Conservation (phyloP, 495 filamentous ascomycete species). For the Peziza echinospora region DNA sequence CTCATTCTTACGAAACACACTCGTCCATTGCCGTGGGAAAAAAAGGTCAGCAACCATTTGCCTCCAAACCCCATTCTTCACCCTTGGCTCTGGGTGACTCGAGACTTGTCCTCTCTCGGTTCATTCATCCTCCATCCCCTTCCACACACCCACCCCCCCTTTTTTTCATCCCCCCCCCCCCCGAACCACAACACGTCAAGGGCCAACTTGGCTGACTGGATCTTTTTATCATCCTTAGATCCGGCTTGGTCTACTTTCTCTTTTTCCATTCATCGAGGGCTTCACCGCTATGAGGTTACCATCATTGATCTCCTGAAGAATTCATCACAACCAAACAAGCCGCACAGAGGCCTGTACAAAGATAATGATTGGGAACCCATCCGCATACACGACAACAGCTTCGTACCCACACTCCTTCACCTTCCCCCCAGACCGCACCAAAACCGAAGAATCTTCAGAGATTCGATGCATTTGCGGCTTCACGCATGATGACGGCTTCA, state of each 20-base stretch:
- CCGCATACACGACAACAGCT: conserved; percentile 17
- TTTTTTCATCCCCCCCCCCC: neutral
- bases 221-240: conserved; percentile 2
- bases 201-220: conserved; percentile 13
- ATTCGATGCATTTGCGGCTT: conserved; percentile 96
- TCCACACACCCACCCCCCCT: neutral
- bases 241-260: conserved; percentile 8
- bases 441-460: conserved; percentile 13
- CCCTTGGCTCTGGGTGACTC: conserved; percentile 12
- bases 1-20: no score
- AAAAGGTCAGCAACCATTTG: no score
- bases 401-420: conserved; percentile 14
- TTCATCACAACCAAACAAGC: conserved; percentile 19
- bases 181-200: conserved; percentile 3
- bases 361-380: conserved; percentile 22
- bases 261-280: conserved; percentile 8
- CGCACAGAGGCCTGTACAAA: conserved; percentile 21
- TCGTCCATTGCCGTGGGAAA: no score
- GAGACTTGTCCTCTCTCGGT: conserved; percentile 5
- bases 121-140: neutral
- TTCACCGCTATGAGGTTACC: conserved; percentile 20
- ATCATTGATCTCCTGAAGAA: conserved; percentile 19
- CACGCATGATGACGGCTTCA: conserved; percentile 86
- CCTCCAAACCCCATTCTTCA: no score
- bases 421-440: conserved; percentile 12